These are phyloP conservation scores for Gilbertella persicaria DNA, from an alignment of 371 early-diverging fungal species.

Conservation along the genomic window DNA sequence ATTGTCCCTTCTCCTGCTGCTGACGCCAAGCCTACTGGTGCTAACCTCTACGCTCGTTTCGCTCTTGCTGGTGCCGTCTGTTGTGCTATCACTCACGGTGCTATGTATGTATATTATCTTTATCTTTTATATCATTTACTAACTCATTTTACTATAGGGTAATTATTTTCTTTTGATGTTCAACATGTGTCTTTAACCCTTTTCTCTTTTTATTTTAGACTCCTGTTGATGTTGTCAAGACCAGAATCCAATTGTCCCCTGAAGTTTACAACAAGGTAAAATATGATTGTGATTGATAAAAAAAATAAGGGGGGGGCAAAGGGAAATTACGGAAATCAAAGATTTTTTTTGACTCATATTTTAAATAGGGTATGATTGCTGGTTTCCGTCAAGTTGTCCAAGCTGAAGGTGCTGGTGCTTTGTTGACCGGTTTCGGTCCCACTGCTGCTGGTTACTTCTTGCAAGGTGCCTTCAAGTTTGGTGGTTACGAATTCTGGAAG, in stretches of 20 bases:
- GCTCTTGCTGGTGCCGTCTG: conserved; percentile 77
- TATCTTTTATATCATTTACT: background rate
- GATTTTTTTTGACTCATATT: background rate
- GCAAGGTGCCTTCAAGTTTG: conserved; percentile 92
- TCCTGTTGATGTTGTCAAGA: conserved; percentile 67
- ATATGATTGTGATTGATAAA: background rate
- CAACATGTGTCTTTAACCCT: background rate
- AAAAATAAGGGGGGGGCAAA: background rate
- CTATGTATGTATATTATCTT: conserved; percentile 44
- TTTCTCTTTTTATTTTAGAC: conserved; percentile 23
- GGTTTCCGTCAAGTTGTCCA: conserved; percentile 73
- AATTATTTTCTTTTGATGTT: too few relatives aligned
- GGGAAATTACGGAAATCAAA: conserved; percentile 3
- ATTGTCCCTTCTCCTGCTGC: conserved; percentile 48
- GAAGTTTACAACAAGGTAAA: conserved; percentile 67
- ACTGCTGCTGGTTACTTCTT: conserved; percentile 86
- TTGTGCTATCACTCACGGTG: conserved; percentile 78
- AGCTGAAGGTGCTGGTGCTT: conserved; percentile 84
- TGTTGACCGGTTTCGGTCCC: conserved; percentile 85
- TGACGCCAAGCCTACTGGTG: conserved; percentile 59
- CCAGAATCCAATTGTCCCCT: conserved; percentile 68
- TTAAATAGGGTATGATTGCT: conserved; percentile 54
- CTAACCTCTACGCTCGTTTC: conserved; percentile 69
- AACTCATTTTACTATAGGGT: conserved; percentile 18
- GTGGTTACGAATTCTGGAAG: conserved; percentile 90